phyloP scores from a whole-genome alignment of 352 stramenopile genomes.

The Globisporangium takayamanum region DNA sequence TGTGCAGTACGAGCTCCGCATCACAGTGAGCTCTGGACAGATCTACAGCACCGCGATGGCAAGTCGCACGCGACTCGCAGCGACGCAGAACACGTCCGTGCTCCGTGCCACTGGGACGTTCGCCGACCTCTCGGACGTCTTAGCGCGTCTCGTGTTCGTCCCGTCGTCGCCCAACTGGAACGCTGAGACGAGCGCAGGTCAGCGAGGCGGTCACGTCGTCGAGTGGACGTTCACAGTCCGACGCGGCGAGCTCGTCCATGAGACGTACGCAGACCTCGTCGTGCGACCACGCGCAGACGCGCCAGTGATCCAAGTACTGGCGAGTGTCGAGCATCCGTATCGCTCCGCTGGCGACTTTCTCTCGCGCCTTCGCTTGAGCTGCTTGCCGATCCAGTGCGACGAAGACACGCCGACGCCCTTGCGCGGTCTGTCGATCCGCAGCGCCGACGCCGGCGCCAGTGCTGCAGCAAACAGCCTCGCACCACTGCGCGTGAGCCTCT shows the following conservation, averaged over 20 bases:
- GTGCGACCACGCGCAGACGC: constrained; percentile 23
- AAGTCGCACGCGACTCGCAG: background rate
- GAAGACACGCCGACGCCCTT: constrained; percentile 37
- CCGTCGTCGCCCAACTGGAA: constrained; percentile 53
- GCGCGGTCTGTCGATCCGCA: constrained; percentile 29
- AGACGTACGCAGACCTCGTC: constrained; percentile 32
- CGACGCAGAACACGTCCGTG: background rate
- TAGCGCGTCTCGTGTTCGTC: constrained; percentile 26
- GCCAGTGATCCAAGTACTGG: constrained; percentile 39
- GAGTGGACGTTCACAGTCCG: constrained; percentile 43
- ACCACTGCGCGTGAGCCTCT: constrained; percentile 21
- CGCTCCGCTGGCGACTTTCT: constrained; percentile 36
- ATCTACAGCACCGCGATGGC: constrained; percentile 6
- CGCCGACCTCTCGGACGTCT: constrained; percentile 12
- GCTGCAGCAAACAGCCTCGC: constrained; percentile 1
- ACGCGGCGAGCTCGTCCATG: constrained; percentile 11
- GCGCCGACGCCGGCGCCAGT: constrained; percentile 17
- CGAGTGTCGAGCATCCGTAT: constrained; percentile 16
- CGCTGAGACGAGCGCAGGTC: constrained; percentile 12
- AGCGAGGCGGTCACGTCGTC: constrained; percentile 16
- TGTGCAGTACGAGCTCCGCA: constrained; percentile 13
- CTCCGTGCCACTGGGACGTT: constrained; percentile 13
- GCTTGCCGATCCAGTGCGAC: constrained; percentile 27
- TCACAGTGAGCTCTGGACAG: constrained; percentile 17
- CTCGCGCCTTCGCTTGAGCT: constrained; percentile 30